A percentile compares a stretch with the other conserved stretches of the same genome.
Evolutionary conservation across 2,329 filamentous ascomycete species (phyloP).

Genomic region (Tolypocladium tundrense): DNA sequence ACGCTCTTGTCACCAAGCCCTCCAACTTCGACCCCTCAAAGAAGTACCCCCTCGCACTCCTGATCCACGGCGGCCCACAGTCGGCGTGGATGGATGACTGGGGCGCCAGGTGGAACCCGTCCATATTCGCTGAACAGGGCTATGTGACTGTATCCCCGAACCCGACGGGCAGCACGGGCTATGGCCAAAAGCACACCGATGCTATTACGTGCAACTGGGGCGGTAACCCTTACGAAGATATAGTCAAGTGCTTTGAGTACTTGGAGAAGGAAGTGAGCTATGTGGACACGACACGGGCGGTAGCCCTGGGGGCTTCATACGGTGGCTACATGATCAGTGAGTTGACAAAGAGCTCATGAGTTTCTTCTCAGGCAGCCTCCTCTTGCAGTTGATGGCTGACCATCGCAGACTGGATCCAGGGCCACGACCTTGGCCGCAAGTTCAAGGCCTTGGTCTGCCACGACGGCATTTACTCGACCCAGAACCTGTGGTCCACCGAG

Average conservation of each 20-base stretch:
- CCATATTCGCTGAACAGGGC: constrained; percentile 77
- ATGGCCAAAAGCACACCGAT: constrained; percentile 67
- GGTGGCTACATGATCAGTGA: constrained; percentile 66
- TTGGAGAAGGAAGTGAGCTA: constrained; percentile 55
- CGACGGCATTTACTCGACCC: constrained; percentile 71
- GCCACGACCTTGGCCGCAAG: constrained; percentile 67
- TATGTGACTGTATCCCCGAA: constrained; percentile 78
- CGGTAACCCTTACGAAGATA: constrained; percentile 71
- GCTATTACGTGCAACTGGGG: constrained; percentile 77
- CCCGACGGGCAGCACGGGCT: constrained; percentile 74
- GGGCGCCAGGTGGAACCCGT: constrained; percentile 79
- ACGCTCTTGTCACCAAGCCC: constrained; percentile 57
- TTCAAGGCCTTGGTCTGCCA: constrained; percentile 87
- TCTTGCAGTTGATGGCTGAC: constrained; percentile 9
- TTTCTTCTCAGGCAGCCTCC: too few species aligned
- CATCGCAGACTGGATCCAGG: constrained; percentile 72
- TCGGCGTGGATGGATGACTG: constrained; percentile 66
- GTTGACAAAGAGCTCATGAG: constrained; percentile 9
- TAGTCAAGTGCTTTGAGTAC: constrained; percentile 69
- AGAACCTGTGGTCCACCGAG: constrained; percentile 54
- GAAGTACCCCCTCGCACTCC: constrained; percentile 68
- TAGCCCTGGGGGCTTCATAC: constrained; percentile 66
- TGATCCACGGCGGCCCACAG: constrained; percentile 79
- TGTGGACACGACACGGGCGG: constrained; percentile 58
- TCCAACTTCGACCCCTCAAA: constrained; percentile 57